Evolutionary conservation across 306 rosid genomes (phyloP).

Genomic region (Leucaena leucocephala): DNA sequence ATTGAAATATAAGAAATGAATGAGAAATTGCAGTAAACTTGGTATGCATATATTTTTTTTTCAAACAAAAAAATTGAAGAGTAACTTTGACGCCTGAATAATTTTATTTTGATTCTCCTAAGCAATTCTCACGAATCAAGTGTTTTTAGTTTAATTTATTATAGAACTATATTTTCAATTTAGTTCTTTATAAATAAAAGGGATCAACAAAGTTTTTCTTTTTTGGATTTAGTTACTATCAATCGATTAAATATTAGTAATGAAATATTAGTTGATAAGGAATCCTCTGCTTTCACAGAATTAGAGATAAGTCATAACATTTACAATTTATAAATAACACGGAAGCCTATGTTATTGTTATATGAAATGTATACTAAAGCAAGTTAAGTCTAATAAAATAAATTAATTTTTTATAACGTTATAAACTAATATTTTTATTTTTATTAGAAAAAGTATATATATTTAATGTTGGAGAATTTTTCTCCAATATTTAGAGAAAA

Average conservation of each 20-base stretch:
- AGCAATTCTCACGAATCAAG: background rate
- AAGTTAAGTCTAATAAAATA: too few relatives aligned
- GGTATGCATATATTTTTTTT: background rate
- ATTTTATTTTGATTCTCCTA: background rate
- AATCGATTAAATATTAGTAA: background rate
- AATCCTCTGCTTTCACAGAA: too few relatives aligned
- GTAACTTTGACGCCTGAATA: background rate
- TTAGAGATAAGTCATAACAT: background rate
- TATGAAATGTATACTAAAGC: too few relatives aligned
- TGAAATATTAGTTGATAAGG: background rate
- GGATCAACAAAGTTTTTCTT: background rate
- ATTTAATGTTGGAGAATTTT: too few relatives aligned
- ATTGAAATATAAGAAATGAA: background rate
- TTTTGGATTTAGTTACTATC: background rate
- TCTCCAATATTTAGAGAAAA: too few relatives aligned
- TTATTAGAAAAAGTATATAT: too few relatives aligned
- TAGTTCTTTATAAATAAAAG: background rate
- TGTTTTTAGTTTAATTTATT: background rate
- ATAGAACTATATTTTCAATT: background rate
- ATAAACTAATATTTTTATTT: too few relatives aligned
- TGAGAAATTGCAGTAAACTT: background rate
- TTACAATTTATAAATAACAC: too few relatives aligned
- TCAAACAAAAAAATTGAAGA: background rate
- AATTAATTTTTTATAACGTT: too few relatives aligned
- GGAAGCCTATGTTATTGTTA: too few relatives aligned